These are phyloP conservation scores for Pythium guiyangense DNA, from an alignment of 352 stramenopile genomes.

Conservation along the genomic window DNA sequence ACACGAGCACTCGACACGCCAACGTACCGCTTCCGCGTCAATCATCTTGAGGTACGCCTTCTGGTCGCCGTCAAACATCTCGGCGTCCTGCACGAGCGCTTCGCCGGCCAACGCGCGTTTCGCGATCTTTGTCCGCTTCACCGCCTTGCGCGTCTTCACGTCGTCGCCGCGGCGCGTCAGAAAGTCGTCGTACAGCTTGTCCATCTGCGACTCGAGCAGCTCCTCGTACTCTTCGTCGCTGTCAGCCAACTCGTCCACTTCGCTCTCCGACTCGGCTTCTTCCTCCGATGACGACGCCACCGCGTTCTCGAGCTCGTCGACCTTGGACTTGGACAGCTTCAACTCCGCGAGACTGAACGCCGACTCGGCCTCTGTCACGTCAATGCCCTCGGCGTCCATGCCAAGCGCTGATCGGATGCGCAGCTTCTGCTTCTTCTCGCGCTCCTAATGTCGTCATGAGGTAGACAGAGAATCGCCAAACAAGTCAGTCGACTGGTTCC, in stretches of 20 bases:
- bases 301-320: slow-evolving; percentile 75
- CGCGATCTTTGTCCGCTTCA: slow-evolving; percentile 82
- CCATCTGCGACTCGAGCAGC: slow-evolving; percentile 78
- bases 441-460: slow-evolving; percentile 39
- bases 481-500: slow-evolving; percentile 6
- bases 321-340: slow-evolving; percentile 69
- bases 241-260: slow-evolving; percentile 42
- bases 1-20: slow-evolving; percentile 9
- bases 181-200: slow-evolving; percentile 83
- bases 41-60: slow-evolving; percentile 86
- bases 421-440: slow-evolving; percentile 83
- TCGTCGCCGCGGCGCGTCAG: slow-evolving; percentile 69
- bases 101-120: slow-evolving; percentile 81
- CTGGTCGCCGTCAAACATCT: slow-evolving; percentile 81
- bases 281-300: slow-evolving; percentile 39
- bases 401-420: slow-evolving; percentile 73
- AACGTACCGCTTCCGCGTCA: slow-evolving; percentile 80
- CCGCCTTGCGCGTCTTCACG: slow-evolving; percentile 78
- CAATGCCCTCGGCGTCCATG: slow-evolving; percentile 82
- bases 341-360: slow-evolving; percentile 80
- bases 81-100: slow-evolving; percentile 67
- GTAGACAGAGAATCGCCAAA: neutral
- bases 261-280: slow-evolving; percentile 26
- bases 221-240: slow-evolving; percentile 79
- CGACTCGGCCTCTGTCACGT: slow-evolving; percentile 74